Base-by-base conservation (phyloP, 495 filamentous ascomycete genomes). In the Margaritispora aquatica region DNA sequence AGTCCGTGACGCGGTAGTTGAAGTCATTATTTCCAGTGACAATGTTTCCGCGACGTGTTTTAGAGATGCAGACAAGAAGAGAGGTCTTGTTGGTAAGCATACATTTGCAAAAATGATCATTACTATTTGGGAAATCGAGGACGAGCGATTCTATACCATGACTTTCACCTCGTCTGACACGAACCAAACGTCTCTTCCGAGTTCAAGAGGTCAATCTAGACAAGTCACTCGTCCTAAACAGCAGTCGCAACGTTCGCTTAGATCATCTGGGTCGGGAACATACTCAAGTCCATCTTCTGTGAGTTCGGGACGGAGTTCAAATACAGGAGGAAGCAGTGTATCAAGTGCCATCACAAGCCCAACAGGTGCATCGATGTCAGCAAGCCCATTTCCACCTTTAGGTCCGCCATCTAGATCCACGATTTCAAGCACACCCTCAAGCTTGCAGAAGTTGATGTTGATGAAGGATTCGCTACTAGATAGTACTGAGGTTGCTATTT, bases 401-500 rank as follows among this genome's bases (percentile, higher is more conserved):
- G 84, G 82, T 2, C 82, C 83, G 3, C 86, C 85, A 1, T 69
- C 75, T 0, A 72, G 71, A 36, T 68, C 74, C 2, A 68, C 75
- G 19, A 64, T 73, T 8, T 73, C 80, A 4, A 75, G 75, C 51
- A 68, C 79, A 20, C 83, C 84, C 17, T 81, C 84, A 7, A 72
- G 80, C 1, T 70, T 87, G 17, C 80, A 87, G 62, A 90, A 88
- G 66, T 73, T 86, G 41, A 80, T 75, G 26, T 71, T 81, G 51
- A 79, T 90, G 75, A 88, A 88, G 64, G 87, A 89, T 72, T 84
- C 84, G 11, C 77, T 89, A 26, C 70, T 89, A 5, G 84, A 89
- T 62, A 80, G 79, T 36, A 85, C 85, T 50, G 78, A 83, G 54
- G 80, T 85, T 47, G 85, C 87, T 9, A 81, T 88, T 19, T 74